These are phyloP conservation scores for Pythium sp. DNA, from an alignment of 352 stramenopile species.

Conservation along the genomic window DNA sequence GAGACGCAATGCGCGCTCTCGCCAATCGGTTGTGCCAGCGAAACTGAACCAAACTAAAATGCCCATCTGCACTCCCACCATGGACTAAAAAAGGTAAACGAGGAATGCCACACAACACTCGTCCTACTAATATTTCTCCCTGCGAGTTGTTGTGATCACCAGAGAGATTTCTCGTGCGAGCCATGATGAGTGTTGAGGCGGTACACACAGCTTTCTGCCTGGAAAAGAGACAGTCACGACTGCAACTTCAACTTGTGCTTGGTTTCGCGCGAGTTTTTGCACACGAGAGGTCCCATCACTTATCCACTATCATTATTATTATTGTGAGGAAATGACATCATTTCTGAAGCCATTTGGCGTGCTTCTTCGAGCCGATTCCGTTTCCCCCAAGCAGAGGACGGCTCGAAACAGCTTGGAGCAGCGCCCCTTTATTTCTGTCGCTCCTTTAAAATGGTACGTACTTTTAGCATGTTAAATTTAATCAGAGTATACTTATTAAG, in stretches of 20 bases:
- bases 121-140: background rate
- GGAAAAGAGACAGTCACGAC: background rate
- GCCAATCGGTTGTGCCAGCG: background rate
- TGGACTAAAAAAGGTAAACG: background rate
- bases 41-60: slow-evolving; percentile 9
- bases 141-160: background rate
- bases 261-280: background rate
- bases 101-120: background rate
- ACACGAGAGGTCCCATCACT: background rate
- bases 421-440: too few relatives aligned
- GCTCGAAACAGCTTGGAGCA: too few relatives aligned
- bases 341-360: background rate
- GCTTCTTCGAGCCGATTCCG: background rate
- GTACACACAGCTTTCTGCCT: background rate
- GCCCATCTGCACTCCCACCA: background rate
- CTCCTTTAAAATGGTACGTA: too few relatives aligned
- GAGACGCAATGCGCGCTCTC: background rate
- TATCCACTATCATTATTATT: background rate
- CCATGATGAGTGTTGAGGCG: slow-evolving; percentile 9
- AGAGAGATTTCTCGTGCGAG: background rate
- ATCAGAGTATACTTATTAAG: too few relatives aligned
- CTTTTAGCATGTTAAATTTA: too few relatives aligned
- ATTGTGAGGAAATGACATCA: background rate
- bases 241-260: slow-evolving; percentile 1
- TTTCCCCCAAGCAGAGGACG: too few relatives aligned